phyloP scores from a whole-genome alignment of 75 land plant genomes.

The Isoetes taiwanensis region DNA sequence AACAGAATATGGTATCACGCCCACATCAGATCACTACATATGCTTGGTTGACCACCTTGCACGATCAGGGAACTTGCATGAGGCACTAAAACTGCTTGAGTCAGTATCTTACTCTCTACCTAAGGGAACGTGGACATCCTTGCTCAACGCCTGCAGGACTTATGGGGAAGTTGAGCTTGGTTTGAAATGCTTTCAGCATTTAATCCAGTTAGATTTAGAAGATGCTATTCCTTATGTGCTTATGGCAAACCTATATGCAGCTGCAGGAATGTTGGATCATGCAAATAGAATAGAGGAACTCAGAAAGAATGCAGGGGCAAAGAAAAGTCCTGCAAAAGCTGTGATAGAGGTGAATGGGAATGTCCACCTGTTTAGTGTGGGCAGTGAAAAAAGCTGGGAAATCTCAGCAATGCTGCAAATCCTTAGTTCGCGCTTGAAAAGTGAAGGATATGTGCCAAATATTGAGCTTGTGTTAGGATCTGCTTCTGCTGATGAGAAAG shows the following conservation, averaged over 20 bases:
- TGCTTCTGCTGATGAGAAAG: constrained; percentile 46
- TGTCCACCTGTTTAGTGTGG: constrained; percentile 35
- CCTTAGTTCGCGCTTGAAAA: constrained; percentile 18
- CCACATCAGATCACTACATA: constrained; percentile 30
- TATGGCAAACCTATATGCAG: constrained; percentile 16
- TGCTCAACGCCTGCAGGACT: constrained; percentile 38
- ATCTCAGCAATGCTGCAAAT: constrained; percentile 14
- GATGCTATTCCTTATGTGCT: constrained; percentile 12
- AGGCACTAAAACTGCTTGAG: constrained; percentile 29
- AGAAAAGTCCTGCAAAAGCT: constrained; percentile 39
- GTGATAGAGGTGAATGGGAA: constrained; percentile 27
- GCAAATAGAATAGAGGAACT: constrained; percentile 18
- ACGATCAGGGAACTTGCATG: constrained; percentile 30
- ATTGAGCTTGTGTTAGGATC: constrained; percentile 32
- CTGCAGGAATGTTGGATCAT: constrained; percentile 8
- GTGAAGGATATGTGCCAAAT: constrained; percentile 10
- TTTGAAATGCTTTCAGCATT: constrained; percentile 8
- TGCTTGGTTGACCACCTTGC: constrained; percentile 42
- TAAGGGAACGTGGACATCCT: constrained; percentile 30
- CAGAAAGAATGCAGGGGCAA: constrained; percentile 35
- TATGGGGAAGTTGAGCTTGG: constrained; percentile 28
- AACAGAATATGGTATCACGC: constrained; percentile 12
- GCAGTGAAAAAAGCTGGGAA: constrained; percentile 24
- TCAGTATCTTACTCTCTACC: constrained; percentile 24
- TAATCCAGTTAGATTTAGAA: constrained; percentile 1